Evolutionary conservation across 495 filamentous ascomycete species (phyloP).

Genomic region (Penicillium odoratum): DNA sequence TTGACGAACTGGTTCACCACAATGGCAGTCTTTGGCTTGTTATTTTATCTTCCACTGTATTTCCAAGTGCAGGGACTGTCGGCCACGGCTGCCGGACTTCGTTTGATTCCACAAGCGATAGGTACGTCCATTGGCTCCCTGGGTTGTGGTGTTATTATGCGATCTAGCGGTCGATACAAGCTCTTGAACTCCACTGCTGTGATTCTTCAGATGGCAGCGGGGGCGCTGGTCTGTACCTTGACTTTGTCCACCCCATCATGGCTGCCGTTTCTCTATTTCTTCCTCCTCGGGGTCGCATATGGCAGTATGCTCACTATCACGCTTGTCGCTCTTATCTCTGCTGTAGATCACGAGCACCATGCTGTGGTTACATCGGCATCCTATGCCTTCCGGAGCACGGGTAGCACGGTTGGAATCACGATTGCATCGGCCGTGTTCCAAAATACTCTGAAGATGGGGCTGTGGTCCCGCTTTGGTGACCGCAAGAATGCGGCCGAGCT

Average conservation of each 20-base stretch:
- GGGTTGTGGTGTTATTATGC: conserved; percentile 72
- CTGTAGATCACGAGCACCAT: conserved; percentile 79
- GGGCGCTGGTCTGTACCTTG: conserved; percentile 54
- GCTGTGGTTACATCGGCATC: conserved; percentile 83
- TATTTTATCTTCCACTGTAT: conserved; percentile 82
- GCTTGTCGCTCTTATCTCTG: conserved; percentile 74
- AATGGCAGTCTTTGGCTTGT: conserved; percentile 52
- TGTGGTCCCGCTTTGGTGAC: conserved; percentile 70
- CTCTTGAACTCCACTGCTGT: conserved; percentile 55
- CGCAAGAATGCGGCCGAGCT: conserved; percentile 63
- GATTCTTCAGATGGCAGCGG: conserved; percentile 50
- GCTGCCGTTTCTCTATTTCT: conserved; percentile 68
- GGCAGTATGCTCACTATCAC: conserved; percentile 79
- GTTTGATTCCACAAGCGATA: conserved; percentile 64
- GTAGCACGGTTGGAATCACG: conserved; percentile 80
- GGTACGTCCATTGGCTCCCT: conserved; percentile 73
- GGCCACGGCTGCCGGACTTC: conserved; percentile 67
- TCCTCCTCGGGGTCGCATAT: conserved; percentile 67
- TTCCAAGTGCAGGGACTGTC: conserved; percentile 75
- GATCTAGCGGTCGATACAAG: conserved; percentile 70
- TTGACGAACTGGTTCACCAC: conserved; percentile 71
- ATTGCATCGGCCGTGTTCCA: conserved; percentile 79
- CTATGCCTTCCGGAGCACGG: conserved; percentile 80
- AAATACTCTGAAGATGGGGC: conserved; percentile 55
- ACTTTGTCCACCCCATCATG: conserved; percentile 56